These are phyloP conservation scores for Kodamaea laetipori DNA, from an alignment of 805 yeast genomes.

Conservation along the genomic window DNA sequence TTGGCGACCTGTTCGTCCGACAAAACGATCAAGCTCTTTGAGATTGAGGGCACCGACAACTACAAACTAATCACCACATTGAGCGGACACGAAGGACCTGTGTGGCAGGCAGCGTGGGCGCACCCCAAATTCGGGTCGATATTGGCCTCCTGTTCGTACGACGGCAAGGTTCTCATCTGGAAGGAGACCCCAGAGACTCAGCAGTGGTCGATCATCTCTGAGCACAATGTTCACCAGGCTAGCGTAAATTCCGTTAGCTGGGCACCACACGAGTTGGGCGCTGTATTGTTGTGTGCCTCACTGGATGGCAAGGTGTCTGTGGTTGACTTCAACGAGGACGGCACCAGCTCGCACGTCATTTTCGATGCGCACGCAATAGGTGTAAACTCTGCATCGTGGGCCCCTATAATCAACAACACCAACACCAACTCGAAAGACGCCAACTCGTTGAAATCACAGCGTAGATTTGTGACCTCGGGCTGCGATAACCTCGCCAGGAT, in stretches of 20 bases:
- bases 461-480: conserved; percentile 91
- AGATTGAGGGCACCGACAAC: conserved; percentile 77
- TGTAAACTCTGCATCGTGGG: conserved; percentile 95
- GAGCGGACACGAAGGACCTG: conserved; percentile 95
- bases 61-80: conserved; percentile 83
- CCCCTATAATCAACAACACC: conserved; percentile 52
- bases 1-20: conserved; percentile 96
- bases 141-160: conserved; percentile 92
- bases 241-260: conserved; percentile 92
- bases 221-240: conserved; percentile 87
- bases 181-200: conserved; percentile 78
- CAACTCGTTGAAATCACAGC: conserved; percentile 42
- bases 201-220: conserved; percentile 84
- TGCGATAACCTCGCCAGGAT: conserved; percentile 91
- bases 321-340: conserved; percentile 88
- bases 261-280: conserved; percentile 98
- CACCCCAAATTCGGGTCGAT: conserved; percentile 97
- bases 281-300: conserved; percentile 84
- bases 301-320: conserved; percentile 92
- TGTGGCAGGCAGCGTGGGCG: conserved; percentile 99
- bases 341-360: conserved; percentile 63
- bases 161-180: conserved; percentile 94
- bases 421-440: conserved; percentile 29
- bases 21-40: conserved; percentile 92
- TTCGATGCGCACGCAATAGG: conserved; percentile 91